Evolutionary conservation across 305 asterid species (phyloP), one percentile per base, ranked within the genome.

Genomic region (Galium porrigens): DNA sequence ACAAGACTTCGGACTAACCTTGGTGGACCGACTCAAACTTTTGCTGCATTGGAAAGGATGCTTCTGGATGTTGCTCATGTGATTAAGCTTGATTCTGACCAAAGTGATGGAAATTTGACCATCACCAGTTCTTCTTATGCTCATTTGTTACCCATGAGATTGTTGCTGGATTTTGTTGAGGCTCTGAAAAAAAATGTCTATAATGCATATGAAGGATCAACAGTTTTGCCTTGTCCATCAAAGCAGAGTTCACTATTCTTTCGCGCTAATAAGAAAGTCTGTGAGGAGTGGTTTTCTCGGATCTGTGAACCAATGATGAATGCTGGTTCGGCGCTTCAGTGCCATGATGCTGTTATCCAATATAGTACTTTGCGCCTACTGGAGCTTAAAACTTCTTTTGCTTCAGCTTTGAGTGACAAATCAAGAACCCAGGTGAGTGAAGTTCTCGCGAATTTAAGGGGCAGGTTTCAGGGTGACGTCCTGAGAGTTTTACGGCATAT

Each of bases 201-300:
- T 74, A 94, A 94, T 86, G 95, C 97, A 65, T 94, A 89, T 81
- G 99, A 94, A 81, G 99, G 99, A 64, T 87, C 97, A 67, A 82
- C 78, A 65, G 85, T 94, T 64, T 85, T 94, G 70, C 88, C 90
- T 48, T 72, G 77, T 78, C 81, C 96, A 75, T 85, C 96, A 65
- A 81, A 83, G 76, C 76, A 84, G 68, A 94, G 99, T 74, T 89
- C 92, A 60, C 77, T 86, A 69, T 94, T 87, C 84, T 89, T 94
- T 74, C 86, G 94, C 75, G 95, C 99, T 72, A 94, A 94, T 73
- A 94, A 88, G 77, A 94, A 89, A 79, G 99, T 94, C 53, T 94
- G 96, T 8, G 99, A 87, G 82, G 99, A 94, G 82, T 94, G 99
- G 99, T 94, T 94, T 79, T 89, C 99, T 75, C 87, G 99, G 77